Percentiles rank a stretch among this genome's conserved stretches.
phyloP scores from a whole-genome alignment of 176 grass and related monocot genomes.

The Rhynchospora pubera region DNA sequence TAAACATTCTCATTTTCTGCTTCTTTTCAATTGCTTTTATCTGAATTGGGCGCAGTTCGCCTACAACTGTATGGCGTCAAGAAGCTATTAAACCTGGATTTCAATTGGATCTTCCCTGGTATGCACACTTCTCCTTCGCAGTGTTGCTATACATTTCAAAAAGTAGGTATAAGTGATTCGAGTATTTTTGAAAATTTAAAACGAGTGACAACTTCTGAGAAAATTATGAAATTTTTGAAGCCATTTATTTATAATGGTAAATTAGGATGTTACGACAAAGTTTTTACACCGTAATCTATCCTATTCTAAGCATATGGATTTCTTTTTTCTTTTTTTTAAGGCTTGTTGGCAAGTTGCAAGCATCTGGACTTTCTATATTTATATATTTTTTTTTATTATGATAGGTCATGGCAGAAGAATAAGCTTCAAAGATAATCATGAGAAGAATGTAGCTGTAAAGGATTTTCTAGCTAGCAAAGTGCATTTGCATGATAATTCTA shows the following conservation, averaged over 20 bases:
- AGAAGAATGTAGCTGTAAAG: constrained; percentile 36
- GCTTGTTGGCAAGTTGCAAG: too few species aligned
- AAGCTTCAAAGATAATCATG: constrained; percentile 21
- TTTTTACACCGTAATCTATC: too few species aligned
- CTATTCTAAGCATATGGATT: background rate
- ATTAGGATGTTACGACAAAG: background rate
- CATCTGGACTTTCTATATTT: background rate
- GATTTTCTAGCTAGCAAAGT: constrained; percentile 19
- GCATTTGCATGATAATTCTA: background rate
- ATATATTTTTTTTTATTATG: background rate
- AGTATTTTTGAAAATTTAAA: background rate
- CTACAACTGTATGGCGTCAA: constrained; percentile 60
- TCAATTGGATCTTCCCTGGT: constrained; percentile 73
- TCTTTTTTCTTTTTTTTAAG: too few species aligned
- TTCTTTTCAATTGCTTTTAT: background rate
- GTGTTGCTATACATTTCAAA: background rate
- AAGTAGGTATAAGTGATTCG: background rate
- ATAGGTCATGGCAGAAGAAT: constrained; percentile 40
- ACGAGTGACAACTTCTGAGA: background rate
- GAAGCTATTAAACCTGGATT: constrained; percentile 50
- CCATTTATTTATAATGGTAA: background rate
- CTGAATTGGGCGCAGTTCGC: constrained; percentile 31
- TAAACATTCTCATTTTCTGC: background rate
- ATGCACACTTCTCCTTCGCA: background rate
- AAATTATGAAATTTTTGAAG: background rate